phyloP scores from a whole-genome alignment of 495 filamentous ascomycete genomes.

The Neurospora sp. region DNA sequence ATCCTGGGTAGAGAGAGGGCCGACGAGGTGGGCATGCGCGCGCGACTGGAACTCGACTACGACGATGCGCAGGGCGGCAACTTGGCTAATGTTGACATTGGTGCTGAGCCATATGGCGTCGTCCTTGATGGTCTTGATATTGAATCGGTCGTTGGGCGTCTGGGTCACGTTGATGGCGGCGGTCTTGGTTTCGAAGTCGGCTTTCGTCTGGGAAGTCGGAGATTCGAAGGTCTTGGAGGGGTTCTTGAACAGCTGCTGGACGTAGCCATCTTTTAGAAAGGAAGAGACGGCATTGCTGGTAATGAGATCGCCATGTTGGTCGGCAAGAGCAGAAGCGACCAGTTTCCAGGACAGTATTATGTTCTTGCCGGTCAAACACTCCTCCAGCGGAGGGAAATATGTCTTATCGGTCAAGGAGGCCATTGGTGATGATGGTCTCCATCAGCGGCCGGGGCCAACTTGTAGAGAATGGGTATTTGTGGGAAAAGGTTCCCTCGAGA shows the following conservation, averaged over 20 bases:
- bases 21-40: slow-evolving; percentile 51
- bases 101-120: slow-evolving; percentile 81
- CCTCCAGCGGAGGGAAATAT: slow-evolving; percentile 39
- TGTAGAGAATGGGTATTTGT: not conserved
- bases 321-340: slow-evolving; percentile 55
- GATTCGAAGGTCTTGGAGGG: slow-evolving; percentile 53
- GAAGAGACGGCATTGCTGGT: slow-evolving; percentile 40
- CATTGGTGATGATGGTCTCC: slow-evolving; percentile 52
- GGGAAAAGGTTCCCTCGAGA: not conserved
- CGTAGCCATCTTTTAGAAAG: slow-evolving; percentile 60
- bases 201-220: slow-evolving; percentile 48
- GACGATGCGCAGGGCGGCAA: slow-evolving; percentile 69
- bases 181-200: slow-evolving; percentile 75
- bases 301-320: slow-evolving; percentile 37
- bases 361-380: slow-evolving; percentile 35
- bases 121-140: slow-evolving; percentile 72
- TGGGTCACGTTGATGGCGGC: slow-evolving; percentile 82
- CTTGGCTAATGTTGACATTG: slow-evolving; percentile 64
- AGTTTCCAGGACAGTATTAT: slow-evolving; percentile 57
- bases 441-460: slow-evolving; percentile 13
- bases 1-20: slow-evolving; percentile 59
- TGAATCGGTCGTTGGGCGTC: slow-evolving; percentile 52
- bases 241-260: slow-evolving; percentile 53
- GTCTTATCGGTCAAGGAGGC: slow-evolving; percentile 43
- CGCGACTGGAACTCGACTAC: slow-evolving; percentile 78